Evolutionary conservation across 805 yeast species (phyloP).

Genomic region (Torulaspora quercuum): DNA sequence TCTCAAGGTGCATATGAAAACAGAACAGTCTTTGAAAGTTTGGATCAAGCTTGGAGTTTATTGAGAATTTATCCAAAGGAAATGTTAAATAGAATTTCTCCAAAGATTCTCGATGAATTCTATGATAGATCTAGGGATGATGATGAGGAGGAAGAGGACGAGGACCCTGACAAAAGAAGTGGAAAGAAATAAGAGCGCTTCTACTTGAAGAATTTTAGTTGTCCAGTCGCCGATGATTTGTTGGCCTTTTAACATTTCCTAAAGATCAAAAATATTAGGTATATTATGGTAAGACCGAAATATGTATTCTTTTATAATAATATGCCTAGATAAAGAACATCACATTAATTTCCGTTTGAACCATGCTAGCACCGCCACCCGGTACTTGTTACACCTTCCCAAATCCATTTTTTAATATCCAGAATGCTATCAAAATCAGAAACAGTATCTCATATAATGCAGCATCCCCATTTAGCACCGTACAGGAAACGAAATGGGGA

Average conservation of each 20-base stretch:
- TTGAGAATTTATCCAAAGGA: slow-evolving; percentile 99
- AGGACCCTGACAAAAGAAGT: slow-evolving; percentile 36
- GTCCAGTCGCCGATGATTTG: too few species aligned
- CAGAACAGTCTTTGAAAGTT: slow-evolving; percentile 89
- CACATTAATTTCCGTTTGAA: slow-evolving; percentile 1
- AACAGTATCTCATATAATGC: too few species aligned
- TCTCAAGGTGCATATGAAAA: slow-evolving; percentile 96
- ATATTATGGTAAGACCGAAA: slow-evolving; percentile 4
- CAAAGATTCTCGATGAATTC: slow-evolving; percentile 92
- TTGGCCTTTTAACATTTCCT: too few species aligned
- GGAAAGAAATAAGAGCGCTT: slow-evolving; percentile 18
- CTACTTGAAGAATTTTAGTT: too few species aligned
- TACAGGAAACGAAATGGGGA: too few species aligned
- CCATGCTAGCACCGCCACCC: too few species aligned
- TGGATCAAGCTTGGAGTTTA: slow-evolving; percentile 97
- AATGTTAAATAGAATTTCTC: slow-evolving; percentile 96
- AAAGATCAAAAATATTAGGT: slow-evolving; percentile 1
- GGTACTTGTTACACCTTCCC: too few species aligned
- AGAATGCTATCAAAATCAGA: too few species aligned
- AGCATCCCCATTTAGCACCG: too few species aligned
- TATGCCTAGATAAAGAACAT: slow-evolving; percentile 3
- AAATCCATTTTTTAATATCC: too few species aligned
- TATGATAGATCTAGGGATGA: slow-evolving; percentile 83
- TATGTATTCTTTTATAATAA: slow-evolving; percentile 5
- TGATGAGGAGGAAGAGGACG: slow-evolving; percentile 51